Evolutionary conservation across 345 rosid genomes (phyloP).

Genomic region (Orychophragmus violaceus): DNA sequence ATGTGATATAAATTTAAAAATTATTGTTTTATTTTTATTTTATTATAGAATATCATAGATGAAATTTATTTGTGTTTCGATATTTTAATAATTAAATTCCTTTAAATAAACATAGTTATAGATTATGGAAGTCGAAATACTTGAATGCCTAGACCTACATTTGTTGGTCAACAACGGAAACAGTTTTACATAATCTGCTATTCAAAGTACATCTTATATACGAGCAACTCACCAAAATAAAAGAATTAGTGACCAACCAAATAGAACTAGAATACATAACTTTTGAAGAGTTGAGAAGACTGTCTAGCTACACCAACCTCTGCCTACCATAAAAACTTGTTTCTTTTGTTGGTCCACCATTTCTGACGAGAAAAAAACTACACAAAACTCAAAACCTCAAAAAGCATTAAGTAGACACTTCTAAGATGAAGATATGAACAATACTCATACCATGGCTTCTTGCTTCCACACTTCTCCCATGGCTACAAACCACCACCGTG

Average conservation of each 20-base stretch:
- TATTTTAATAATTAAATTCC: too few species aligned
- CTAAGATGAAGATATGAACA: neutral
- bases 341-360: conserved; percentile 26
- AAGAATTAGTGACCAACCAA: conserved; percentile 10
- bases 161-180: conserved; percentile 1
- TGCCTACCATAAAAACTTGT: conserved; percentile 25
- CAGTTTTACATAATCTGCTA: neutral
- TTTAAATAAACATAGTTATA: too few species aligned
- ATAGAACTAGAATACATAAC: neutral
- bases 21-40: too few species aligned
- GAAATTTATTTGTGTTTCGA: too few species aligned
- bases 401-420: neutral
- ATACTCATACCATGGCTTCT: conserved; percentile 39
- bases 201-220: too few species aligned
- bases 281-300: neutral
- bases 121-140: too few species aligned
- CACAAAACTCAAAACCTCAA: neutral
- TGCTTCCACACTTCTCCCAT: conserved; percentile 37
- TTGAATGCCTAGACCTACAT: neutral
- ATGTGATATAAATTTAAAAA: too few species aligned
- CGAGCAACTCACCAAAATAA: conserved; percentile 10
- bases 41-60: too few species aligned
- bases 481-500: conserved; percentile 28
- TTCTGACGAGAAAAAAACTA: neutral
- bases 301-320: conserved; percentile 22